Evolutionary conservation across 352 stramenopile genomes (phyloP), one percentile per base, ranked within the genome.

Genomic region (Elongisporangium prolatum): DNA sequence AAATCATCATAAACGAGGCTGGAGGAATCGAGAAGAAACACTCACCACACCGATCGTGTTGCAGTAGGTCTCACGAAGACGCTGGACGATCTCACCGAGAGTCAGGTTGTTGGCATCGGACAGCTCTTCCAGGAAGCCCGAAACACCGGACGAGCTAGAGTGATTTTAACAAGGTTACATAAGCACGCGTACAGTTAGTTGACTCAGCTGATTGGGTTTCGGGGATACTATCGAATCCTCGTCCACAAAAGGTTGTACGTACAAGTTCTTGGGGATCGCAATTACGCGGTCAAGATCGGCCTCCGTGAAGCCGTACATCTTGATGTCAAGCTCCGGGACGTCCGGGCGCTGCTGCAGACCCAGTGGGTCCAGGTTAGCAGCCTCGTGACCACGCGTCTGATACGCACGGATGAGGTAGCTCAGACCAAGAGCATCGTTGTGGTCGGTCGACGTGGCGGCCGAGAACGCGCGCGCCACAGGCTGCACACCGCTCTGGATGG

Each of bases 381-480:
- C 84, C 62, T 98, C 88, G 71, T 99, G 97, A 37, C 97, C 97
- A 54, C 96, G 96, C 50, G 97, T 88, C 80, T 99, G 96, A 70
- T 98, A 99, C 22, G 97, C 89, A 51, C 96, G 92, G 73, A 99
- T 98, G 48, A 99, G 75, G 76, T 99, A 98, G 49, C 95, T 96
- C 28, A 99, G 71, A 0, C 93, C 95, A 48, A 99, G 76, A 16
- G 83, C 80, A 57, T 94, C 81, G 65, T 92, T 92, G 59, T 82
- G 70, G 56, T 80, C 76, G 2, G 68, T 64, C 54, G 74, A 75
- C 8, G 61, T 50, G 2, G 63, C 62, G 17, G 68, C 61, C 10
- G 28, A 40, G 28, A 40, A 40, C 28, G 68, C 63, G 17, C 65
- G 64, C 14, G 68, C 68, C 6, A 82, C 63, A 18, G 82, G 82